These are phyloP conservation scores for Teratosphaeria gauchensis DNA, from an alignment of 2,329 filamentous ascomycete genomes.

Conservation along the genomic window DNA sequence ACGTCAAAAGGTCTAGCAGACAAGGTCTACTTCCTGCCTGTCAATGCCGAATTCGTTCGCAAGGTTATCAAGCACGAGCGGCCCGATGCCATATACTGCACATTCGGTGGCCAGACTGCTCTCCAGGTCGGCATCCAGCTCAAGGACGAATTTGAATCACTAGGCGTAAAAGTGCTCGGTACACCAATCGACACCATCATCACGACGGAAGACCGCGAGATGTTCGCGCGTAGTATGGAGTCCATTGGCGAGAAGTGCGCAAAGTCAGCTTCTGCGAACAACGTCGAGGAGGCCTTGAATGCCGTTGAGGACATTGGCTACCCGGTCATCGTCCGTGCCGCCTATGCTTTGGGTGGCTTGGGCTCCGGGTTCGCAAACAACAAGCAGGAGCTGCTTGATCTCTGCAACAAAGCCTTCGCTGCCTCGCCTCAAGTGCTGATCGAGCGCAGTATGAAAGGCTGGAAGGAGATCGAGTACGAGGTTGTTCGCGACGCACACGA, in stretches of 20 bases:
- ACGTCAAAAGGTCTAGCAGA: conserved; percentile 96
- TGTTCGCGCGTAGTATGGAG: conserved; percentile 97
- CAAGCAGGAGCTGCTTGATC: conserved; percentile 67
- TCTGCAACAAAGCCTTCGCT: conserved; percentile 91
- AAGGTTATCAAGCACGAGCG: conserved; percentile 94
- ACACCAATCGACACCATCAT: conserved; percentile 98
- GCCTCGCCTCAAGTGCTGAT: conserved; percentile 93
- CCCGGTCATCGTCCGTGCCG: conserved; percentile 92
- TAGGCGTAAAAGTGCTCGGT: conserved; percentile 89
- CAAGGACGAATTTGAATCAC: conserved; percentile 88
- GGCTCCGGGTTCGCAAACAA: conserved; percentile 94
- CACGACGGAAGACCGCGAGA: conserved; percentile 93
- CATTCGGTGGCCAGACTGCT: conserved; percentile 94
- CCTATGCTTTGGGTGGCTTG: conserved; percentile 88
- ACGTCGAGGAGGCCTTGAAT: conserved; percentile 75
- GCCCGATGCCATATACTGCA: conserved; percentile 94
- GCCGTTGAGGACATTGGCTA: conserved; percentile 88
- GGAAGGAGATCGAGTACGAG: conserved; percentile 99
- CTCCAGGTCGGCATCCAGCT: conserved; percentile 94
- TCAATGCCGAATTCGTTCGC: conserved; percentile 92
- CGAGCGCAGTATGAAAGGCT: conserved; percentile 98
- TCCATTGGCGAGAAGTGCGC: conserved; percentile 96
- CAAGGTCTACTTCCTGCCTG: conserved; percentile 97
- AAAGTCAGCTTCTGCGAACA: conserved; percentile 89
- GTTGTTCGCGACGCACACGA: conserved; percentile 91